phyloP scores from a whole-genome alignment of 2,329 filamentous ascomycete species.

The Alternaria arborescens region DNA sequence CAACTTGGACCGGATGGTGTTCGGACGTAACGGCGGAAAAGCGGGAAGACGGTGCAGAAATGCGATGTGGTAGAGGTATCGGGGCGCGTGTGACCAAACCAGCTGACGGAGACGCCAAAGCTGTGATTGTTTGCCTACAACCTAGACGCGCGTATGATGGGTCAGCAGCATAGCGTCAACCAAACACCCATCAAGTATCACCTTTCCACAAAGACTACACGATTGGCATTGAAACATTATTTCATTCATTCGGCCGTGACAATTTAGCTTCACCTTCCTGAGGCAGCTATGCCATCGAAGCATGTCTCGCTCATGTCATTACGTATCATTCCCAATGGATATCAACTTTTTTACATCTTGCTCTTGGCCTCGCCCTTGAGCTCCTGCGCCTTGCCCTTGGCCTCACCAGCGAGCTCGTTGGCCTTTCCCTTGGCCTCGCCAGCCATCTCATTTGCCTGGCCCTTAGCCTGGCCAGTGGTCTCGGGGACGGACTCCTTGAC shows the following conservation, averaged over 20 bases:
- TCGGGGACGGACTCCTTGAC: constrained; percentile 48
- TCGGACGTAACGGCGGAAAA: too few species aligned
- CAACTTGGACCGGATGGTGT: too few species aligned
- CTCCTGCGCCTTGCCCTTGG: constrained; percentile 55
- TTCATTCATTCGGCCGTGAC: constrained; percentile 6
- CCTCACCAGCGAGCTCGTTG: constrained; percentile 54
- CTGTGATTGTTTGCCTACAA: too few species aligned
- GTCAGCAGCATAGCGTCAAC: not conserved
- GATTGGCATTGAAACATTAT: constrained; percentile 9
- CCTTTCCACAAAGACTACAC: not conserved
- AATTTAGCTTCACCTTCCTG: not conserved
- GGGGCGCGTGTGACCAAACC: too few species aligned
- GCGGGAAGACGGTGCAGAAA: too few species aligned
- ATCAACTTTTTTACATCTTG: constrained; percentile 46
- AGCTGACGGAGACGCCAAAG: too few species aligned
- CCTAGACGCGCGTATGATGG: too few species aligned
- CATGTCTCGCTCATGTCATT: constrained; percentile 1
- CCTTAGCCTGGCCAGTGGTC: constrained; percentile 48
- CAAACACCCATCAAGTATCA: not conserved
- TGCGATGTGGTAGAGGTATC: too few species aligned
- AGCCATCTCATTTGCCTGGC: constrained; percentile 53
- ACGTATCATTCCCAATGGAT: not conserved
- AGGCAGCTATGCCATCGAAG: constrained; percentile 2
- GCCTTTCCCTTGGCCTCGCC: constrained; percentile 55
- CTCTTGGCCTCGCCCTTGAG: constrained; percentile 57